Evolutionary conservation across 164 flowering plant species (phyloP), one percentile per base, ranked within the genome.

Genomic region (Platanus orientalis): DNA sequence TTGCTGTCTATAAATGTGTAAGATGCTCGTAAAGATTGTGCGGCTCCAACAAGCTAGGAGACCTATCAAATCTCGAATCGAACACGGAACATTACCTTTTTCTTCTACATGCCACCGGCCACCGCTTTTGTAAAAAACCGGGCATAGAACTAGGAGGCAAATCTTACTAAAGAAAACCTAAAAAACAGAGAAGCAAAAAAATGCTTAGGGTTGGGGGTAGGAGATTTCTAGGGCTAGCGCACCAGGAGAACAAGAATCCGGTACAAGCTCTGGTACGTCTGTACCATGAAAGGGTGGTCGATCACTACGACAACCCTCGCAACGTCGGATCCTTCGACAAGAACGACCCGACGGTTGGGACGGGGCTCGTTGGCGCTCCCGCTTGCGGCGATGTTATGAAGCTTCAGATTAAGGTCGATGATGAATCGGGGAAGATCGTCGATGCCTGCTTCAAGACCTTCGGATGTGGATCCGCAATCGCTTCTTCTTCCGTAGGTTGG

Each of bases 371-470:
- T 25, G 96, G 96, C 0, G 96, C 96, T 9, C 96, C 96, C 24
- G 96, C 96, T 12, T 88, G 96, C 58, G 96, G 92, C 14, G 96
- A 88, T 72, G 96, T 89, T 36, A 89, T 89, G 96, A 89, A 89
- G 83, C 83, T 86, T 25, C 92, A 86, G 73, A 83, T 88, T 29
- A 80, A 74, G 82, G 81, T 86, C 60, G 90, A 88, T 47, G 84
- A 83, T 7, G 50, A 67, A 24, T 72, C 85, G 2, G 88, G 89
- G 0, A 73, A 77, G 71, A 83, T 88, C 34, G 75, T 74, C 14
- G 92, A 86, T 56, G 95, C 92, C 56, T 58, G 89, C 58, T 86
- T 86, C 75, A 86, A 88, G 78, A 86, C 92, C 66, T 88, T 86
- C 45, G 81, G 87, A 5, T 76, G 83, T 39, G 83, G 87, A 27